A percentile compares a stretch with the other conserved stretches of the same genome.
Conservation (phyloP, 2,329 filamentous ascomycete genomes). For the Ascochyta lentis region DNA sequence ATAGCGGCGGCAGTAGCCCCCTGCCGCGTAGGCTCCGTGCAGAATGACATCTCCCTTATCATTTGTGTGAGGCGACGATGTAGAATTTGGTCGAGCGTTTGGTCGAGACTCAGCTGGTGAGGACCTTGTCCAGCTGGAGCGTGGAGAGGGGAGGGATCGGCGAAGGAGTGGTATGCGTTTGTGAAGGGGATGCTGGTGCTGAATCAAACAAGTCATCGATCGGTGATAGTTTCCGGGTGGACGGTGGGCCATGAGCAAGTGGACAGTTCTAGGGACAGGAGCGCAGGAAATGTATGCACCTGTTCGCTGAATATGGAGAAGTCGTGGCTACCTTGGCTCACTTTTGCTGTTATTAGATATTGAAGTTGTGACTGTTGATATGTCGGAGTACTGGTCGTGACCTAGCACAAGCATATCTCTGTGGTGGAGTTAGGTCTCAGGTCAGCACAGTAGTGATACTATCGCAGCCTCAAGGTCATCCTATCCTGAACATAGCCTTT, state of each 20-base stretch:
- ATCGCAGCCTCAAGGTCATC: background rate
- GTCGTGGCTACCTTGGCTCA: background rate
- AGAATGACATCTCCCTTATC: background rate
- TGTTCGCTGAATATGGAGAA: background rate
- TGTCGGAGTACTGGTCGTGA: background rate
- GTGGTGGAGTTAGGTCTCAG: background rate
- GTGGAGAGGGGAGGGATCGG: background rate
- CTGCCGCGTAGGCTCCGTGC: slow-evolving; percentile 6
- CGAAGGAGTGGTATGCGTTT: background rate
- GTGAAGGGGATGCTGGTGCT: background rate
- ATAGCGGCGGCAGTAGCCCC: background rate
- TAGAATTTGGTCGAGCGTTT: background rate
- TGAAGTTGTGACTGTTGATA: background rate
- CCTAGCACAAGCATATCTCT: background rate
- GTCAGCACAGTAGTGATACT: background rate
- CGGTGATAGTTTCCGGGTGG: background rate
- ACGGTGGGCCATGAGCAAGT: background rate
- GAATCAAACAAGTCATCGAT: background rate
- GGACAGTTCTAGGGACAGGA: background rate
- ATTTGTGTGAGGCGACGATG: slow-evolving; percentile 1
- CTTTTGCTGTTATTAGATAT: background rate
- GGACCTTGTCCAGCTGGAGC: background rate
- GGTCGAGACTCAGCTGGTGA: background rate
- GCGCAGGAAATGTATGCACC: background rate
- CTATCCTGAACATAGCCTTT: background rate